Percentiles rank a stretch among this genome's conserved stretches.
Conservation (phyloP, 495 filamentous ascomycete genomes). For the Aspergillus cavernicola region DNA sequence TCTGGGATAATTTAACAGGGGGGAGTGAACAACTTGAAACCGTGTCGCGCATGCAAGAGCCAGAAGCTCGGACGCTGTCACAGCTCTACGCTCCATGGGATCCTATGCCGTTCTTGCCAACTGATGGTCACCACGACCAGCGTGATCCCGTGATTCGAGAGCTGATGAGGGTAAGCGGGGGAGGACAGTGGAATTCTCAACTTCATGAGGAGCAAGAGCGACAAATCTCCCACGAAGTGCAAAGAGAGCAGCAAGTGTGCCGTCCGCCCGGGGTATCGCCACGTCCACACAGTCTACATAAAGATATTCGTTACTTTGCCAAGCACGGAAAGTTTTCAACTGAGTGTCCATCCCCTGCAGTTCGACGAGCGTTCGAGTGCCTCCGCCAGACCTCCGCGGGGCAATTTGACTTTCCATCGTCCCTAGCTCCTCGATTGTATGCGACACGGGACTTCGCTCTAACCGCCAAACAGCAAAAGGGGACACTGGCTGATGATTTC, state of each 20-base stretch:
- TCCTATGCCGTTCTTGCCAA: background rate
- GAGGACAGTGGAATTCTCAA: slow-evolving; percentile 14
- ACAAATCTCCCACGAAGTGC: slow-evolving; percentile 56
- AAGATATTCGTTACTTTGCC: background rate
- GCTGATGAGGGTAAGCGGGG: background rate
- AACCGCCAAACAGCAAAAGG: too few species aligned
- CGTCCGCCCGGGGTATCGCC: slow-evolving; percentile 36
- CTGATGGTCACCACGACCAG: background rate
- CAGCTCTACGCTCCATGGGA: slow-evolving; percentile 15
- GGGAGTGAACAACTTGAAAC: background rate
- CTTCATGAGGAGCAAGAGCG: slow-evolving; percentile 64
- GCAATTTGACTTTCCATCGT: background rate
- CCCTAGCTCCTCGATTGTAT: background rate
- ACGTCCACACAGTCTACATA: slow-evolving; percentile 37
- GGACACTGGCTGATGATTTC: slow-evolving; percentile 16
- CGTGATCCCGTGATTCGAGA: background rate
- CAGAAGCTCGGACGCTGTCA: slow-evolving; percentile 8
- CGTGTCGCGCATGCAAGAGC: slow-evolving; percentile 9
- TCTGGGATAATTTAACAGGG: slow-evolving; percentile 3
- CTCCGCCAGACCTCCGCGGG: background rate
- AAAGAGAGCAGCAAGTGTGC: slow-evolving; percentile 53
- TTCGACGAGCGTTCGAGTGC: background rate
- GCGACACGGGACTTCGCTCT: background rate
- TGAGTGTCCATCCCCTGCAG: background rate
- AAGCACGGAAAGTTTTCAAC: background rate